Evolutionary conservation across 257 asterid genomes (phyloP).

Genomic region (Salvia rosmarinus): DNA sequence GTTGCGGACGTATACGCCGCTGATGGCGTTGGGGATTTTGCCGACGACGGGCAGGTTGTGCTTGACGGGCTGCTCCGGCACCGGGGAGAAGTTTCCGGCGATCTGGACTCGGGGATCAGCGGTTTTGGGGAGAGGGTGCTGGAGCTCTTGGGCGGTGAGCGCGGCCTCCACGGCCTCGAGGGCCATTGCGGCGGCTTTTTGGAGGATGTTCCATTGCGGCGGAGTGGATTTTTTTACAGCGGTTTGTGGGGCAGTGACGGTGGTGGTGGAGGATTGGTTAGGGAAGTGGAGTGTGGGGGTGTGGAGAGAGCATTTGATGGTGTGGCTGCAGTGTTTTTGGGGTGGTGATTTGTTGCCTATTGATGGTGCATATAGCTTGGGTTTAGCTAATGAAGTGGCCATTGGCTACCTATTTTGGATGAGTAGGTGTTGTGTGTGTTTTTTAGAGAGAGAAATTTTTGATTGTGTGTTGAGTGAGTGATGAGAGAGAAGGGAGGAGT

Average conservation of each 20-base stretch:
- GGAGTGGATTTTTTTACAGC: too few species aligned
- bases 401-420: slow-evolving; percentile 55
- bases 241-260: slow-evolving; percentile 8
- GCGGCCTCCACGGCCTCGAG: slow-evolving; percentile 74
- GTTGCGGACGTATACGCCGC: slow-evolving; percentile 83
- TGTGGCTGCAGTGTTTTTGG: not conserved
- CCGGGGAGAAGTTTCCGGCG: slow-evolving; percentile 93
- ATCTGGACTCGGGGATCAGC: slow-evolving; percentile 89
- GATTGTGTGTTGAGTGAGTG: slow-evolving; percentile 9
- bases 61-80: slow-evolving; percentile 72
- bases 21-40: slow-evolving; percentile 61
- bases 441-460: not conserved
- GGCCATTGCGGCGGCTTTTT: slow-evolving; percentile 80
- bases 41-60: slow-evolving; percentile 70
- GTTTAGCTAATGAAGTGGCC: slow-evolving; percentile 59
- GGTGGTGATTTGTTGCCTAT: slow-evolving; percentile 31
- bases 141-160: slow-evolving; percentile 61
- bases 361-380: slow-evolving; percentile 35
- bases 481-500: slow-evolving; percentile 34
- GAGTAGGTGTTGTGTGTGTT: not conserved
- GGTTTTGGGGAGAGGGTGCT: slow-evolving; percentile 79
- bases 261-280: slow-evolving; percentile 34
- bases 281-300: slow-evolving; percentile 68
- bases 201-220: slow-evolving; percentile 66
- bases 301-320: slow-evolving; percentile 55